Evolutionary conservation across 805 yeast genomes (phyloP).

Genomic region (Candida sonorensis): DNA sequence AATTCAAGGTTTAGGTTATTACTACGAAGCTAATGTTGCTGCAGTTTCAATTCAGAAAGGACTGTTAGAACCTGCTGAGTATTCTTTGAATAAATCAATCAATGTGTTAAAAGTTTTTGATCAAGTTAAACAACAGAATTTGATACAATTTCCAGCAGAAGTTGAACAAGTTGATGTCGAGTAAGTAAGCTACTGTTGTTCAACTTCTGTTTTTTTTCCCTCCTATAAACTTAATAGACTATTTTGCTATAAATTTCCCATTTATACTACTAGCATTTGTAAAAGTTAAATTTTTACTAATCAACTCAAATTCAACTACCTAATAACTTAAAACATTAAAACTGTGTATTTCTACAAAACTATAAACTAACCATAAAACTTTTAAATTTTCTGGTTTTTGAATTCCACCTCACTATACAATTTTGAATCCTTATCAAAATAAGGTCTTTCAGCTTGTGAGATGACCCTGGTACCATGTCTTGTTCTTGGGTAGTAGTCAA

Average conservation of each 20-base stretch:
- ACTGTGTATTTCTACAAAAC: no score
- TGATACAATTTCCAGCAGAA: slow-evolving; percentile 33
- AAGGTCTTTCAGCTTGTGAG: slow-evolving; percentile 24
- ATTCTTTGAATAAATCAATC: slow-evolving; percentile 38
- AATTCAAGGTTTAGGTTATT: slow-evolving; percentile 37
- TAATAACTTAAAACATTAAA: no score
- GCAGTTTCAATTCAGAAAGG: slow-evolving; percentile 38
- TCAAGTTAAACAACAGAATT: slow-evolving; percentile 34
- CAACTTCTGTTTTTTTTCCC: no score
- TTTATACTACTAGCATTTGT: no score
- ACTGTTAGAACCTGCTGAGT: slow-evolving; percentile 24
- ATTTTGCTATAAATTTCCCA: no score
- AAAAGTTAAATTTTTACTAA: no score
- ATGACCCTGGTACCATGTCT: slow-evolving; percentile 18
- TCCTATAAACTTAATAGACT: no score
- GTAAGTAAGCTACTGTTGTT: no score
- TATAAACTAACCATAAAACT: no score
- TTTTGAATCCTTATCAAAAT: slow-evolving; percentile 31
- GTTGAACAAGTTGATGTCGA: no score
- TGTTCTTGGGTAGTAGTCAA: slow-evolving; percentile 13
- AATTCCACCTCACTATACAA: slow-evolving; percentile 7
- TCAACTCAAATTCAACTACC: no score
- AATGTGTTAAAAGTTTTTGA: slow-evolving; percentile 41
- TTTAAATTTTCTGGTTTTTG: slow-evolving; percentile 3
- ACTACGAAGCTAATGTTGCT: slow-evolving; percentile 48